Percentiles rank a stretch among this genome's conserved stretches.
phyloP scores from a whole-genome alignment of 1,284 basidiomycete species.

The Malassezia furfur region DNA sequence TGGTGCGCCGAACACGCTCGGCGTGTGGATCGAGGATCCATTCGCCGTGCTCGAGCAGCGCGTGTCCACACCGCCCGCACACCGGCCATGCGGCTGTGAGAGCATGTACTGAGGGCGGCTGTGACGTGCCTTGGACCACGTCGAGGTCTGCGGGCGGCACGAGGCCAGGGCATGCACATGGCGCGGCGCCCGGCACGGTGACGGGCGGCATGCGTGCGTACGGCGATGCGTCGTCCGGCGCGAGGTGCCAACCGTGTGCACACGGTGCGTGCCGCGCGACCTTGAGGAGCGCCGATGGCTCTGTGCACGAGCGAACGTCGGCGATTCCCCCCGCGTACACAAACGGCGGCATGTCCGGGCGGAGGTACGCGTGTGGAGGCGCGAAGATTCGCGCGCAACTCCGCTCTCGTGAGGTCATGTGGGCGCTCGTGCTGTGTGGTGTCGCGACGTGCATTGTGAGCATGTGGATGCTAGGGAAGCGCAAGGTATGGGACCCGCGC shows the following conservation, averaged over 20 bases:
- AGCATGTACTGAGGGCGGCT: background rate
- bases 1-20: conserved; percentile 56
- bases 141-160: background rate
- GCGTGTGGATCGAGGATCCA: conserved; percentile 45
- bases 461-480: background rate
- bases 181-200: background rate
- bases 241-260: conserved; percentile 9
- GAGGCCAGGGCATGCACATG: conserved; percentile 6
- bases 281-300: conserved; percentile 8
- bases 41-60: conserved; percentile 61
- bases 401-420: background rate
- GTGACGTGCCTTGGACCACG: background rate
- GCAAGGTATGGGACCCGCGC: background rate
- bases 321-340: conserved; percentile 5
- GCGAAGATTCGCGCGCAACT: too few species aligned
- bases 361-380: background rate
- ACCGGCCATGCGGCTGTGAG: background rate
- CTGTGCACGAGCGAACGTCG: background rate
- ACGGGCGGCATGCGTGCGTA: conserved; percentile 1
- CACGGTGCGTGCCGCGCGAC: conserved; percentile 18
- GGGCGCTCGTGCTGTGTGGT: background rate
- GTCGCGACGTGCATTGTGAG: background rate
- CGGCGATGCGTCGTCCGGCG: background rate
- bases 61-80: conserved; percentile 59
- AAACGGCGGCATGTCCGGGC: background rate